Percentiles rank a stretch among this genome's conserved stretches.
Evolutionary conservation across 108 stramenopile species (phyloP).

Genomic region (Heterococcus sp.): DNA sequence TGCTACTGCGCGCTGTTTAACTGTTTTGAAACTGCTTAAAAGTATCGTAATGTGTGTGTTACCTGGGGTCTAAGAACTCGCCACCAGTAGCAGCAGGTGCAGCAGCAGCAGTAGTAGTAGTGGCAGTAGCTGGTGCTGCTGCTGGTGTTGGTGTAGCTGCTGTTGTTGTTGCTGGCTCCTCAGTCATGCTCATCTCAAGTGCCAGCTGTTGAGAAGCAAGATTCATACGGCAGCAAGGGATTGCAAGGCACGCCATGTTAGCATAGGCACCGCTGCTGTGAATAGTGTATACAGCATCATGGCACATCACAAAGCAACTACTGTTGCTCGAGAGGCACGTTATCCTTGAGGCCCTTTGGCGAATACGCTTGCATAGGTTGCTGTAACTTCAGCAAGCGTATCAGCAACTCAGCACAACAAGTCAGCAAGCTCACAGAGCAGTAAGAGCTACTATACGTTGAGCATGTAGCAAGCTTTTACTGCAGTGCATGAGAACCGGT

Average conservation of each 20-base stretch:
- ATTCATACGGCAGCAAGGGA: too few species aligned
- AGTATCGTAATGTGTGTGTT: too few species aligned
- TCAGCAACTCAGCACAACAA: neutral
- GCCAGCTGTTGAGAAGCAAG: slow-evolving; percentile 5
- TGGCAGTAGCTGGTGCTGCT: neutral
- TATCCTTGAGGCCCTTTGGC: neutral
- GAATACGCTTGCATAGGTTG: neutral
- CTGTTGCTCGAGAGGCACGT: neutral
- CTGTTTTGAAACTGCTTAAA: too few species aligned
- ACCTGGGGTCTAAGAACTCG: slow-evolving; percentile 32
- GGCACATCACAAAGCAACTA: neutral
- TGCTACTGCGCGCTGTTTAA: too few species aligned
- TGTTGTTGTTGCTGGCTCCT: slow-evolving; percentile 1
- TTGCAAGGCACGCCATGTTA: neutral
- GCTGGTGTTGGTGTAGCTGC: slow-evolving; percentile 1
- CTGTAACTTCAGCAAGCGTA: too few species aligned
- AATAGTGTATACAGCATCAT: too few species aligned
- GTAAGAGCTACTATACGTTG: too few species aligned
- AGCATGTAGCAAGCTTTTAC: too few species aligned
- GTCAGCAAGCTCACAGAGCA: too few species aligned
- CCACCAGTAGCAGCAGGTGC: too few species aligned
- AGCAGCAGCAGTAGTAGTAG: too few species aligned
- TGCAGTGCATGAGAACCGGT: too few species aligned
- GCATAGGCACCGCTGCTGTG: neutral
- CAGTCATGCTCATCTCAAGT: slow-evolving; percentile 36